Evolutionary conservation across 2,329 filamentous ascomycete species (phyloP).

Genomic region (Diaporthe batatas): DNA sequence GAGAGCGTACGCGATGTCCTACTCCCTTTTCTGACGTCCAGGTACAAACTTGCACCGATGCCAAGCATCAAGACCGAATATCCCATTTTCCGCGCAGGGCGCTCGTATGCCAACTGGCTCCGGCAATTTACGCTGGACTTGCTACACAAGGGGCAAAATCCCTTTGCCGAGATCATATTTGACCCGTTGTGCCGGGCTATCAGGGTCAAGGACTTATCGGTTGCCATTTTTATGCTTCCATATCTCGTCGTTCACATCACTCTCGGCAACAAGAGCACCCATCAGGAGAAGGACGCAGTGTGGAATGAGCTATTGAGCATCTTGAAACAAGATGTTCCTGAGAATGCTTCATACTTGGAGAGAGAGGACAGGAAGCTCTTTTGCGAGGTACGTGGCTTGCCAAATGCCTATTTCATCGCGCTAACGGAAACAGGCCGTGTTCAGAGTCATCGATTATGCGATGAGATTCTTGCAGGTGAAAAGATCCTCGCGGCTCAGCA

Average conservation of each 20-base stretch:
- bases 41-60: conserved; percentile 79
- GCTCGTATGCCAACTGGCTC: conserved; percentile 85
- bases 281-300: conserved; percentile 74
- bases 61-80: conserved; percentile 72
- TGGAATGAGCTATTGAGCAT: conserved; percentile 81
- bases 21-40: conserved; percentile 89
- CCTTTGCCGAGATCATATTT: conserved; percentile 83
- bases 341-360: conserved; percentile 68
- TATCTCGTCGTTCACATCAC: conserved; percentile 89
- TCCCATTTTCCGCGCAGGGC: conserved; percentile 79
- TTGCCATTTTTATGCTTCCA: conserved; percentile 89
- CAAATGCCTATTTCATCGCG: conserved; percentile 25
- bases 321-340: conserved; percentile 70
- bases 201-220: conserved; percentile 85
- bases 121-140: conserved; percentile 85
- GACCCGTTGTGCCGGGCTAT: conserved; percentile 85
- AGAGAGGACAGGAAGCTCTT: conserved; percentile 85
- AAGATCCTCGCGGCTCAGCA: conserved; percentile 55
- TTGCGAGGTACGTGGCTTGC: conserved; percentile 76
- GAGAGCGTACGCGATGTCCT: conserved; percentile 83
- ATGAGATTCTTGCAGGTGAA: conserved; percentile 91
- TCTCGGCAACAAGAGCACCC: conserved; percentile 73
- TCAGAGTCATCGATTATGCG: conserved; percentile 90
- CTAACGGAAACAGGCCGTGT: conserved; percentile 75
- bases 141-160: conserved; percentile 80